Base-by-base conservation (phyloP, 768 basidiomycete species). In the Rhodotorula graminis region DNA sequence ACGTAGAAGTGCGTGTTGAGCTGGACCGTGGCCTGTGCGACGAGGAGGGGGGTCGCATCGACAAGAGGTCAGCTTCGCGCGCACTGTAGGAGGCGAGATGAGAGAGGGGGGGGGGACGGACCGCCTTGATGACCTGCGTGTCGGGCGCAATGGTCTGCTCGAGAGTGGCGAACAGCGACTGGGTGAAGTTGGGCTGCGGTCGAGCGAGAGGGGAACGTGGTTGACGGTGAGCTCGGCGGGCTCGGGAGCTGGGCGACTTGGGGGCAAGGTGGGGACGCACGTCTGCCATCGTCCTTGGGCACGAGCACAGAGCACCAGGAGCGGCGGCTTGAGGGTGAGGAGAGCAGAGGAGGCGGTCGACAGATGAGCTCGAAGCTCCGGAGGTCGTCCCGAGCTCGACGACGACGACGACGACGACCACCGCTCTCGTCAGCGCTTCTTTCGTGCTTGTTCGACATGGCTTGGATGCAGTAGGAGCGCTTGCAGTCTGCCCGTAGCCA, bases 1-100 rank as follows among this genome's bases (percentile, higher is more conserved):
- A 91, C 93, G 87, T 94, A 98, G 83, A 87, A 98, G 64, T 94
- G 89, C 77, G 88, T 88, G 82, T 95, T 96, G 67, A 99, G 85
- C 77, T 88, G 87, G 11, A 91, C 86, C 23, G 96, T 99, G 12
- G 95, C 93, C 93, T 97, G 73, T 16, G 14, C 46, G n/a, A n/a
- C n/a, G n/a, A 49, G 46, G 19, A 16, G 7, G 7, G 29, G n/a
- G 15, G 3, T 37, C 37, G 18, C 42, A 37, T 40, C 37, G 59
- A 57, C 46, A 25, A 27, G 37, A 37, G 57, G 61, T 42, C 29
- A 29, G 55, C 31, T n/a, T n/a, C n/a, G n/a, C n/a, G n/a, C n/a
- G n/a, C n/a, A n/a, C n/a, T n/a, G n/a, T n/a, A n/a, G n/a, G n/a
- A n/a, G n/a, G n/a, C n/a, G n/a, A n/a, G n/a, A n/a, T n/a, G n/a